phyloP scores from a whole-genome alignment of 768 basidiomycete genomes.

The Hericium rajendrae region DNA sequence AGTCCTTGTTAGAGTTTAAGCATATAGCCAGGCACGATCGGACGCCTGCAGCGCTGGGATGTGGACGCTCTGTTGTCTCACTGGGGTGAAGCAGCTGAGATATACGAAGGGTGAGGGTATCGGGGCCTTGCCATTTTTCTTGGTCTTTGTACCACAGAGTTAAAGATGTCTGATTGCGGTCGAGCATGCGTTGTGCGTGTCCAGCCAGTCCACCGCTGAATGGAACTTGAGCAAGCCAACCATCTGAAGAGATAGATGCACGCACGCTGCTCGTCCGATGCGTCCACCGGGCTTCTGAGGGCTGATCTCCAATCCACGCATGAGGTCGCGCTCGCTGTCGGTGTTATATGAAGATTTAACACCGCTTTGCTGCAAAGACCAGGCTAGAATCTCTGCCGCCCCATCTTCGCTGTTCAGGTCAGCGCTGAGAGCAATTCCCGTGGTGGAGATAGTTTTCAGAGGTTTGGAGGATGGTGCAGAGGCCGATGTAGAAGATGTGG shows the following conservation, averaged over 20 bases:
- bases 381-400: not conserved
- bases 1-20: not conserved
- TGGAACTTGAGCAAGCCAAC: not conserved
- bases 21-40: constrained; percentile 6
- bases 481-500: not conserved
- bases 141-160: constrained; percentile 8
- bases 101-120: constrained; percentile 2
- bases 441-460: not conserved
- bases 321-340: not conserved
- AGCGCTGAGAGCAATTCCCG: not conserved
- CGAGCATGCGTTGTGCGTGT: constrained; percentile 4
- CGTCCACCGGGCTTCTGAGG: not conserved
- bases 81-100: not conserved
- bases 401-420: not conserved
- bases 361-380: not conserved
- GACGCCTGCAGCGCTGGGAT: not conserved
- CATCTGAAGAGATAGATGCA: not conserved
- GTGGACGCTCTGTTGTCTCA: not conserved
- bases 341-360: not conserved
- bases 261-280: not conserved
- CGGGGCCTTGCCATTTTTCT: constrained; percentile 1
- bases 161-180: constrained; percentile 1
- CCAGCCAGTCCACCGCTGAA: constrained; percentile 9
- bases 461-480: not conserved
- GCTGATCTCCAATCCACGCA: not conserved